Base-by-base conservation (phyloP, 2,329 filamentous ascomycete genomes). In the Zelopaecilomyces penicillatus region DNA sequence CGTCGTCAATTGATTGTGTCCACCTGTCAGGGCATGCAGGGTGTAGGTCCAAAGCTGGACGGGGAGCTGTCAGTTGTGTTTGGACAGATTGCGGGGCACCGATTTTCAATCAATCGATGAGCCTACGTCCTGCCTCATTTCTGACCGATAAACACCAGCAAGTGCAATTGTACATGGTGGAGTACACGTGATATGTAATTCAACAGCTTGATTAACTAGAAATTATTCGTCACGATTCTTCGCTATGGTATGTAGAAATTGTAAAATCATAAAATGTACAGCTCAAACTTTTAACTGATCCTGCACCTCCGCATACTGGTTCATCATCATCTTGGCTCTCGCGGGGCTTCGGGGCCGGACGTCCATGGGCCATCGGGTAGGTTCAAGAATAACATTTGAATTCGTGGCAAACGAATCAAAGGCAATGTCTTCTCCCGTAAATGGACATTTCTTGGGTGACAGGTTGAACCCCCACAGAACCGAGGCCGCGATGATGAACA, bases 311-410 rank as follows among this genome's bases (percentile, higher is more conserved):
- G 55, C 58, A 41, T 66, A 71, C 11, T 55, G 58, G 9, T 61
- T 56, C 33, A 73, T 50, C 6, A 75, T 64, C 31, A 55, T 50
- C 36, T 54, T 51, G 2, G 63, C 63, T 40, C 65, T 64, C 50
- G 65, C 60, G n/a, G 59, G 53, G 39, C 62, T 69, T 34, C 73
- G 57, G 2, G 67, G 62, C 49, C 57, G 60, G 50, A 75, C 65
- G 34, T 66, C 64, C 55, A 74, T 67, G 35, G 68, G 64, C 54
- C 70, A 76, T 4, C 65, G 64, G 43, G 59, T 48, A 6, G 73
- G 72, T 59, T 77, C 74, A 8, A 76, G 60, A 48, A 77, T 76
- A 46, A 75, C 71, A 51, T 74, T 71, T 42, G 66, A 66, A 56
- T 75, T 74, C 28, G 69, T 74, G 6, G 69, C 70, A 54, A 71